Percentiles rank a stretch among this genome's conserved stretches.
Evolutionary conservation across 2,329 filamentous ascomycete genomes (phyloP).

Genomic region (Daldinia sp.): DNA sequence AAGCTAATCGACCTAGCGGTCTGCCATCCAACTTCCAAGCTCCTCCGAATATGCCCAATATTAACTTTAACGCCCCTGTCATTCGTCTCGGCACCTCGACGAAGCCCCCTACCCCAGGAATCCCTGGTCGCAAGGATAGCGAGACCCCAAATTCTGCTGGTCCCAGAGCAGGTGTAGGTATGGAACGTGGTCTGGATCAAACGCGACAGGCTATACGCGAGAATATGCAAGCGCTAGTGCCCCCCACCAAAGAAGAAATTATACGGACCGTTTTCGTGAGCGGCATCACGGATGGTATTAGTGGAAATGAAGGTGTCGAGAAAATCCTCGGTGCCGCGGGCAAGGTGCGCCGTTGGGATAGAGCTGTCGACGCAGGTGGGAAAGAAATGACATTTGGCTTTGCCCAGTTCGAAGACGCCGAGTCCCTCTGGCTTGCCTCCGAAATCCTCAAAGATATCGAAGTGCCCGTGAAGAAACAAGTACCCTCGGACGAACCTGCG

Average conservation of each 20-base stretch:
- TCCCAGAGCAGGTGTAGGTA: slow-evolving; percentile 64
- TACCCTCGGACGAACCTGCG: slow-evolving; percentile 58
- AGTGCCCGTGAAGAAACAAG: slow-evolving; percentile 83
- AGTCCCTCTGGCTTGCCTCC: slow-evolving; percentile 86
- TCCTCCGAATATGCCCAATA: slow-evolving; percentile 92
- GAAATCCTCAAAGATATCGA: slow-evolving; percentile 86
- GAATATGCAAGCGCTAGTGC: slow-evolving; percentile 77
- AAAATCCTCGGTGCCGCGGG: slow-evolving; percentile 82
- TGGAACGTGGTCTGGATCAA: slow-evolving; percentile 75
- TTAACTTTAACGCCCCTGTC: slow-evolving; percentile 97
- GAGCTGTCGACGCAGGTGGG: slow-evolving; percentile 72
- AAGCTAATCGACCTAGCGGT: slow-evolving; percentile 82
- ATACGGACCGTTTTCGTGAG: slow-evolving; percentile 91
- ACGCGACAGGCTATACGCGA: slow-evolving; percentile 76
- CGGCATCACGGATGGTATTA: slow-evolving; percentile 82
- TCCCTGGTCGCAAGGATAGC: slow-evolving; percentile 60
- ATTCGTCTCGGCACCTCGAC: slow-evolving; percentile 88
- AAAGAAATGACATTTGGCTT: slow-evolving; percentile 93
- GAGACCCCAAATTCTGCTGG: slow-evolving; percentile 56
- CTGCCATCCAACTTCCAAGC: slow-evolving; percentile 88
- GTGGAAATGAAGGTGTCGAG: slow-evolving; percentile 83
- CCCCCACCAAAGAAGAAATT: slow-evolving; percentile 90
- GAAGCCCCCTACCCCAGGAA: slow-evolving; percentile 65
- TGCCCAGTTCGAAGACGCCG: slow-evolving; percentile 92
- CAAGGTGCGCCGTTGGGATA: slow-evolving; percentile 85